Evolutionary conservation across 2,329 filamentous ascomycete species (phyloP).

Genomic region (Ophiostoma perfectum): DNA sequence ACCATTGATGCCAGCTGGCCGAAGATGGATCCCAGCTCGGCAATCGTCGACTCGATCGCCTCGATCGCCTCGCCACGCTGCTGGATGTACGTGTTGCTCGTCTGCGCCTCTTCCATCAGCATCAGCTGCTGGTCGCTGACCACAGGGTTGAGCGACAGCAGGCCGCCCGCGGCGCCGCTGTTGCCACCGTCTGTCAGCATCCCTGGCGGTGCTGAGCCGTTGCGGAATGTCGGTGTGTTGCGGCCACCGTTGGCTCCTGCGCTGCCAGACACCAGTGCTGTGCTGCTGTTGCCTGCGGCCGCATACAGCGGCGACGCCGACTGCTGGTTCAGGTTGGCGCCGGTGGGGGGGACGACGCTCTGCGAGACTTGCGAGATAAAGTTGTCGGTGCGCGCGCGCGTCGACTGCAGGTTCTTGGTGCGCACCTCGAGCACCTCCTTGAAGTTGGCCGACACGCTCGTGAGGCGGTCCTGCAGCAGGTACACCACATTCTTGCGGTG

Average conservation of each 20-base stretch:
- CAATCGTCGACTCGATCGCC: slow-evolving; percentile 91
- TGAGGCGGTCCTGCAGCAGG: slow-evolving; percentile 82
- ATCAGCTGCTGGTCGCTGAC: slow-evolving; percentile 79
- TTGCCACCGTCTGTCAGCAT: slow-evolving; percentile 14
- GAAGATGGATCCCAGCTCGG: slow-evolving; percentile 64
- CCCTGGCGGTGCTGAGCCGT: slow-evolving; percentile 21
- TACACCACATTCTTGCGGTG: slow-evolving; percentile 98
- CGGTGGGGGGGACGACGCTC: slow-evolving; percentile 43
- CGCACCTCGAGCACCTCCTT: slow-evolving; percentile 95
- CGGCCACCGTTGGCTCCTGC: slow-evolving; percentile 18
- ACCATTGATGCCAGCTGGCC: slow-evolving; percentile 85
- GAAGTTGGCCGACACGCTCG: slow-evolving; percentile 90
- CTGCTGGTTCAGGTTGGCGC: slow-evolving; percentile 43
- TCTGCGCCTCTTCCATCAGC: slow-evolving; percentile 87
- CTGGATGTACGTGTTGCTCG: slow-evolving; percentile 82
- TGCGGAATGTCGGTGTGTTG: slow-evolving; percentile 25
- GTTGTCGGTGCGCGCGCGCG: slow-evolving; percentile 85
- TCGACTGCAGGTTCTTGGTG: slow-evolving; percentile 97
- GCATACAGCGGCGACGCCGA: slow-evolving; percentile 76
- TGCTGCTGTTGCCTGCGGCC: slow-evolving; percentile 46
- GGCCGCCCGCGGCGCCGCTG: slow-evolving; percentile 54
- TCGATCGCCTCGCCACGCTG: slow-evolving; percentile 94
- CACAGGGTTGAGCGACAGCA: slow-evolving; percentile 75
- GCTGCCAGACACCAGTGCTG: neutral
- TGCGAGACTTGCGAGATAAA: slow-evolving; percentile 88